Evolutionary conservation across 345 rosid species (phyloP).

Genomic region (Eucalyptus caleyi): DNA sequence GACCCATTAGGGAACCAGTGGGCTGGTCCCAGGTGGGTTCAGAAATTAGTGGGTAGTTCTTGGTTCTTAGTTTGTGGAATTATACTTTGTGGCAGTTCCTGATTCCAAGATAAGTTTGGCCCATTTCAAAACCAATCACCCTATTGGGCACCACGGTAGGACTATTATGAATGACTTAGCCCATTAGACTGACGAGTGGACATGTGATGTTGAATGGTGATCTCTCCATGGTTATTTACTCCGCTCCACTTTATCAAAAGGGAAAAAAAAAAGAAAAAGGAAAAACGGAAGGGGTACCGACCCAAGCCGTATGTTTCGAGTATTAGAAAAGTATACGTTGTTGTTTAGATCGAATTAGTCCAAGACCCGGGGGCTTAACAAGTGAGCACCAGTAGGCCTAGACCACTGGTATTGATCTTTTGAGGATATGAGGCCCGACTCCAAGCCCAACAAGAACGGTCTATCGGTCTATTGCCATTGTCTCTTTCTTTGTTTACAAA

Average conservation of each 20-base stretch:
- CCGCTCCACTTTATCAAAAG: neutral
- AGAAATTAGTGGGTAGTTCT: neutral
- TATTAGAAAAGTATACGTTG: neutral
- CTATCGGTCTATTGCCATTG: neutral
- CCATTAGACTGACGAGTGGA: neutral
- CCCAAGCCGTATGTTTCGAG: neutral
- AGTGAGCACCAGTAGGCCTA: neutral
- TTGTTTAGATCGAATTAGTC: neutral
- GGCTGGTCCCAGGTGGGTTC: neutral
- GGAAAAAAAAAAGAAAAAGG: neutral
- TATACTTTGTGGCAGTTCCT: neutral
- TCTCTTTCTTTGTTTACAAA: neutral
- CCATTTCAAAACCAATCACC: neutral
- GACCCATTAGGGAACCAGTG: neutral
- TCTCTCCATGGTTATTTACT: neutral
- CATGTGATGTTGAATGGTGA: neutral
- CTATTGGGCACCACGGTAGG: rapidly evolving
- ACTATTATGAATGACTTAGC: neutral
- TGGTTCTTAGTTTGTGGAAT: neutral
- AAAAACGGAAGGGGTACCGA: neutral
- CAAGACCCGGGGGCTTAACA: neutral
- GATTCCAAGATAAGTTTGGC: neutral
- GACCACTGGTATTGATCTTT: neutral
- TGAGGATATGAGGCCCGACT: neutral
- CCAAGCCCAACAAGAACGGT: neutral